These are phyloP conservation scores for Boletus pseudopeckii DNA, from an alignment of 768 basidiomycete species.

Conservation along the genomic window DNA sequence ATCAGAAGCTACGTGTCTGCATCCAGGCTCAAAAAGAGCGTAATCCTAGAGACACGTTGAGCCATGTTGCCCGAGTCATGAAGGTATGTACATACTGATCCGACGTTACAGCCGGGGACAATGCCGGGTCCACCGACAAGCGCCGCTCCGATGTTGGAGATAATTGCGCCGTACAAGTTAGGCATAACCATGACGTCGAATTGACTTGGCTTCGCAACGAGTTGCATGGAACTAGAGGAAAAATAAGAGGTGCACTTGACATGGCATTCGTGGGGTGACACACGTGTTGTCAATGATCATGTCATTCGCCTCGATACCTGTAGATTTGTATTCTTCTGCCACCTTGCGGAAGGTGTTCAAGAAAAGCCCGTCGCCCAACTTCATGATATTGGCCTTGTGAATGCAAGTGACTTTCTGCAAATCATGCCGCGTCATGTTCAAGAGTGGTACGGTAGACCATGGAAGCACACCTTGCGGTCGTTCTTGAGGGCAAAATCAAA, in stretches of 20 bases:
- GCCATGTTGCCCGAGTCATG: neutral
- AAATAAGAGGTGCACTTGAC: neutral
- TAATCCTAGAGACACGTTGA: constrained; percentile 60
- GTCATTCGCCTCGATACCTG: constrained; percentile 90
- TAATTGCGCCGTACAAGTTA: constrained; percentile 94
- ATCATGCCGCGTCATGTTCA: neutral
- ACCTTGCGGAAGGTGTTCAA: constrained; percentile 95
- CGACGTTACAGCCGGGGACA: constrained; percentile 97
- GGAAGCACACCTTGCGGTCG: constrained; percentile 75
- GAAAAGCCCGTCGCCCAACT: constrained; percentile 98
- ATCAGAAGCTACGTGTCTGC: constrained; percentile 91
- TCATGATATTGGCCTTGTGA: constrained; percentile 99
- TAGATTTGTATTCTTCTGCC: constrained; percentile 92
- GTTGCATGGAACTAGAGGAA: constrained; percentile 86
- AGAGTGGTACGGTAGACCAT: neutral
- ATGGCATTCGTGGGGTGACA: constrained; percentile 18
- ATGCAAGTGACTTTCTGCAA: constrained; percentile 96
- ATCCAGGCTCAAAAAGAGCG: constrained; percentile 98
- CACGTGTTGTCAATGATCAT: constrained; percentile 99
- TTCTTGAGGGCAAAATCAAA: constrained; percentile 99
- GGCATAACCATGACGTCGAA: constrained; percentile 99
- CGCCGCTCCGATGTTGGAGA: constrained; percentile 97
- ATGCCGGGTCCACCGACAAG: constrained; percentile 98
- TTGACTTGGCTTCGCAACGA: constrained; percentile 91
- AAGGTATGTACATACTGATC: constrained; percentile 54